Percentiles rank a stretch among this genome's conserved stretches.
Evolutionary conservation across 257 asterid species (phyloP).

Genomic region (Rubia yunnanensis): DNA sequence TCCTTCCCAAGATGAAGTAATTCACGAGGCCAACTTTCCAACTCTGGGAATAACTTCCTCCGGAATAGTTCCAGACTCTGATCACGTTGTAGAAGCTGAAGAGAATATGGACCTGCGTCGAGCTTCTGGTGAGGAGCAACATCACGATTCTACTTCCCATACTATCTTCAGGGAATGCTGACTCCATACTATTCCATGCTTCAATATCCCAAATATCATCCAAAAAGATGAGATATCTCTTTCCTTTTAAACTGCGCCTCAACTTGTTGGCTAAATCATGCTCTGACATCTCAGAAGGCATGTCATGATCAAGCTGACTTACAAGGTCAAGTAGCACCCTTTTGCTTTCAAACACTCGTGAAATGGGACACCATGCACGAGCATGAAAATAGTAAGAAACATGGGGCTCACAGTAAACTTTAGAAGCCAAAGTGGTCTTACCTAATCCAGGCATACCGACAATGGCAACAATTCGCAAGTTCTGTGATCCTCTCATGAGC

Average conservation of each 20-base stretch:
- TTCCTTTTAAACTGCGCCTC: not conserved
- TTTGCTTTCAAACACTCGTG: not conserved
- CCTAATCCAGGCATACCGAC: slow-evolving; percentile 11
- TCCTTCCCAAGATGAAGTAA: not conserved
- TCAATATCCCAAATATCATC: slow-evolving; percentile 8
- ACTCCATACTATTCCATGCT: not conserved
- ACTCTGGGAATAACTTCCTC: not conserved
- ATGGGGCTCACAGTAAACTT: not conserved
- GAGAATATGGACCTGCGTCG: not conserved
- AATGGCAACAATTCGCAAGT: not conserved
- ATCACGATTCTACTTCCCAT: slow-evolving; percentile 4
- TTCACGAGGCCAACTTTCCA: not conserved
- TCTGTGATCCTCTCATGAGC: not conserved
- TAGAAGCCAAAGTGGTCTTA: slow-evolving; percentile 1
- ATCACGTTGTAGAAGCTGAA: not conserved
- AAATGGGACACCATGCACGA: not conserved
- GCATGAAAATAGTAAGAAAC: not conserved
- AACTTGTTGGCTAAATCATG: not conserved
- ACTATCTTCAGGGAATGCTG: not conserved
- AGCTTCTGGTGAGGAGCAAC: not conserved
- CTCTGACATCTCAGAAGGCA: not conserved
- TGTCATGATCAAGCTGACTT: not conserved
- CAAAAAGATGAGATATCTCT: no score
- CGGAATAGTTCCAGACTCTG: not conserved
- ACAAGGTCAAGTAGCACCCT: not conserved